Percentiles rank a stretch among this genome's conserved stretches.
These are phyloP conservation scores for Allium sativum DNA, from an alignment of 106 monocot species.

Conservation along the genomic window DNA sequence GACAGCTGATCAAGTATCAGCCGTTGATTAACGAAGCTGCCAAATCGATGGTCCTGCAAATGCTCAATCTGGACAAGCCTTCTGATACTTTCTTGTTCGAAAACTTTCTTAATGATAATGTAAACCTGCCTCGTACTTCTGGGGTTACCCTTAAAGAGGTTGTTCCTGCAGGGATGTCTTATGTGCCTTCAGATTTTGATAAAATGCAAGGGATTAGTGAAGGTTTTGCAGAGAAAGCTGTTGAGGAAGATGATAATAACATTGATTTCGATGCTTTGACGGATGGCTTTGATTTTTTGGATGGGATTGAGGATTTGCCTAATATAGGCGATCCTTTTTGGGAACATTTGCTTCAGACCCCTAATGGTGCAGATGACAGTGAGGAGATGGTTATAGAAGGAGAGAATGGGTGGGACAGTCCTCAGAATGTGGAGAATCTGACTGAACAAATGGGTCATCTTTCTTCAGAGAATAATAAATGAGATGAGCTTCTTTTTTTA, in stretches of 20 bases:
- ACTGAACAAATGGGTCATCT: slow-evolving; percentile 76
- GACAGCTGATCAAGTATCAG: slow-evolving; percentile 24
- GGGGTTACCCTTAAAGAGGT: slow-evolving; percentile 20
- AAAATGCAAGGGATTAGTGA: background rate
- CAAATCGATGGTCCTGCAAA: slow-evolving; percentile 13
- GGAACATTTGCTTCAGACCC: slow-evolving; percentile 69
- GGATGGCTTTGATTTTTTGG: slow-evolving; percentile 28
- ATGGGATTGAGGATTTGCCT: slow-evolving; percentile 33
- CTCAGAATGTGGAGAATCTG: slow-evolving; percentile 44
- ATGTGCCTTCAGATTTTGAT: slow-evolving; percentile 1
- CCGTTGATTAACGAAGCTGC: slow-evolving; percentile 15
- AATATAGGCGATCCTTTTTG: slow-evolving; percentile 71
- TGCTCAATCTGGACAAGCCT: slow-evolving; percentile 17
- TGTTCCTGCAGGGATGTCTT: slow-evolving; percentile 7
- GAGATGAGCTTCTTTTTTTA: background rate
- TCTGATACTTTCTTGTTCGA: slow-evolving; percentile 10
- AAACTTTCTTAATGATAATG: slow-evolving; percentile 1
- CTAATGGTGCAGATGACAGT: slow-evolving; percentile 35
- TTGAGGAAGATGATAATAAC: background rate
- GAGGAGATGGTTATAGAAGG: slow-evolving; percentile 13
- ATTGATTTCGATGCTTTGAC: slow-evolving; percentile 22
- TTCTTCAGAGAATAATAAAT: slow-evolving; percentile 16
- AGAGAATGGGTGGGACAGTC: slow-evolving; percentile 16
- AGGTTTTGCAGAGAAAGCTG: background rate
- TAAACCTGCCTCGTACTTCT: slow-evolving; percentile 1